Evolutionary conservation across 805 yeast species (phyloP), one percentile per base, ranked within the genome.

Genomic region (Candida easanensis): DNA sequence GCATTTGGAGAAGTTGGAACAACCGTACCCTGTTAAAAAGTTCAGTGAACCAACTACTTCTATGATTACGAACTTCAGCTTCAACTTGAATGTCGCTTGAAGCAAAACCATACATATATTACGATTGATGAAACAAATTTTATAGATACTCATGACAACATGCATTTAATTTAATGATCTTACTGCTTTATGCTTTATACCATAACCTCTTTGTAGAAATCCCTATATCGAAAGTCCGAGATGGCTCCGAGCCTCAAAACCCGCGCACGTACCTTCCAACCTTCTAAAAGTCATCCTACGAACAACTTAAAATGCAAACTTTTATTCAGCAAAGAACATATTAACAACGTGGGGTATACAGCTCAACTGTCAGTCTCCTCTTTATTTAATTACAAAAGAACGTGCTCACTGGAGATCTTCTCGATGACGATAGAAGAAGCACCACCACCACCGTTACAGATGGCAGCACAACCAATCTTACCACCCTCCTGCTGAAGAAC

Each of bases 371-470:
- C 15, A 5, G 10, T 17, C 26, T 23, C 26, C 26, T 23, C 11
- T 23, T 8, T 23, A 23, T 23, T n/a, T n/a, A n/a, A n/a, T 51
- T 43, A 57, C 49, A 57, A 49, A 21, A 46, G 14, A 17, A 54
- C 6, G 36, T 57, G 60, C 38, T 57, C 60, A 36, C 49, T 36
- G 7, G 60, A 76, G 35, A 80, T 60, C 58, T 73, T 80, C 73
- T 90, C 96, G 58, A 93, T 78, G 49, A 93, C 88, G 58, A 93
- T 73, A 20, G 98, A 83, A 44, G 96, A 84, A 38, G 97, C 98
- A 64, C 99, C 99, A 65, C 99, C 99, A 61, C 99, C 99, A 74
- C 99, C 99, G 68, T 93, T 93, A 77, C 99, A 93, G 63, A 93
- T 84, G 65, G 88, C 97, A 58, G 97, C 97, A 54, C 81, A 88